These are phyloP conservation scores for Fusarium fujikuroi DNA, from an alignment of 2,329 filamentous ascomycete genomes.

Conservation along the genomic window DNA sequence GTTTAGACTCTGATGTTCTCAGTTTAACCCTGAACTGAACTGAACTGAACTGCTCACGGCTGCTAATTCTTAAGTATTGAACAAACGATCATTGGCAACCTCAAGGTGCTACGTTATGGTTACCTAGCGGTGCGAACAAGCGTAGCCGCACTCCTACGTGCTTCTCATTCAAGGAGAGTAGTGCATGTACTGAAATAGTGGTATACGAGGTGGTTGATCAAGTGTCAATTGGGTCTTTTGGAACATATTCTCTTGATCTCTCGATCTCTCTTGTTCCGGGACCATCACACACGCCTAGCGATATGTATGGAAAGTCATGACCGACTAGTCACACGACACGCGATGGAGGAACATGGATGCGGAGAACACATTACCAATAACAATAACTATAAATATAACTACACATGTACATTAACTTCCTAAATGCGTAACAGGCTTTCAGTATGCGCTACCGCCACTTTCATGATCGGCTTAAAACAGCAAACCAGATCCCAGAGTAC, in stretches of 20 bases:
- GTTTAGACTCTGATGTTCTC: neutral
- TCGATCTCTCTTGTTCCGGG: neutral
- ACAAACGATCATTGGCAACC: neutral
- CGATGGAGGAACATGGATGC: neutral
- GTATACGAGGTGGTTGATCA: too few species aligned
- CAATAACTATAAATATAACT: neutral
- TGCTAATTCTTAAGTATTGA: too few species aligned
- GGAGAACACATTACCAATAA: neutral
- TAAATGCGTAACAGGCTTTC: conserved; percentile 3
- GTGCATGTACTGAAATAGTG: neutral
- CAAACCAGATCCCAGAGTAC: conserved; percentile 4
- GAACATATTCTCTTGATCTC: too few species aligned
- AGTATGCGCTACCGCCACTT: neutral
- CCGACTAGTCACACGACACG: neutral
- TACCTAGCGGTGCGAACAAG: neutral
- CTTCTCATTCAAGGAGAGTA: neutral
- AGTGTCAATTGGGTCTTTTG: neutral
- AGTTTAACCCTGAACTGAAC: too few species aligned
- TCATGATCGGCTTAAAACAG: neutral
- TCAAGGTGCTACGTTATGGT: neutral
- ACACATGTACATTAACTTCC: conserved; percentile 3
- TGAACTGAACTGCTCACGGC: rapidly evolving
- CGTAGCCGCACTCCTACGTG: neutral
- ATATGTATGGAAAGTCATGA: neutral
- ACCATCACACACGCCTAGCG: neutral